Conservation (phyloP, 1,284 basidiomycete species). For the Ganoderma multipileum region DNA sequence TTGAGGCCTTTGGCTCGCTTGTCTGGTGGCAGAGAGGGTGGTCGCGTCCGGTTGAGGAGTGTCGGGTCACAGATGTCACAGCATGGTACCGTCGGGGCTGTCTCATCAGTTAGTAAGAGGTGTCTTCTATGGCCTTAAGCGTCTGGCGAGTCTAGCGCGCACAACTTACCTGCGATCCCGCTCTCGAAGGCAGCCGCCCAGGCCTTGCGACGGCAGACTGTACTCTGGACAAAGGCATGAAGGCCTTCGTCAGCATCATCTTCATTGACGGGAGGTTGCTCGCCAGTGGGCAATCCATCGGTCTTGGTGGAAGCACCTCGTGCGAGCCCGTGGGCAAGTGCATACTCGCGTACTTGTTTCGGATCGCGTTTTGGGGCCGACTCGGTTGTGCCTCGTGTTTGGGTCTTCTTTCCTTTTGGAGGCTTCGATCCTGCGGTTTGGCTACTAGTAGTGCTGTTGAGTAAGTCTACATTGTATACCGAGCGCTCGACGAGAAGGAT, state of each 20-base stretch:
- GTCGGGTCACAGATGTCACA: too few species aligned
- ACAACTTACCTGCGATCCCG: too few species aligned
- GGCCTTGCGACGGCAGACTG: constrained; percentile 22
- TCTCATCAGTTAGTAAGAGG: too few species aligned
- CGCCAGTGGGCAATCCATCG: not conserved
- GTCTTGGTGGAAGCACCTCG: constrained; percentile 9
- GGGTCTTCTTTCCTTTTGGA: not conserved
- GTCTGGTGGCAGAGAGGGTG: too few species aligned
- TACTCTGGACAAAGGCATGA: constrained; percentile 27
- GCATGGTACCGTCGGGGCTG: too few species aligned
- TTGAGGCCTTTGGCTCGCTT: too few species aligned
- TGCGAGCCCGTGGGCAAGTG: constrained; percentile 17
- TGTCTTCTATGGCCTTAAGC: too few species aligned
- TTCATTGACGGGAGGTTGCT: constrained; percentile 3
- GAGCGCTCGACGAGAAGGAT: constrained; percentile 34
- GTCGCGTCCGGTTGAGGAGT: too few species aligned
- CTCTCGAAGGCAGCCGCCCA: constrained; percentile 25
- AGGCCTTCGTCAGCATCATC: constrained; percentile 25
- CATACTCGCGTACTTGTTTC: constrained; percentile 14
- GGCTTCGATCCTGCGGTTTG: not conserved
- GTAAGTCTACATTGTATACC: constrained; percentile 18
- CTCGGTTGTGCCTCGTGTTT: not conserved
- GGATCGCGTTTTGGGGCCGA: not conserved
- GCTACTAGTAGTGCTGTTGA: not conserved
- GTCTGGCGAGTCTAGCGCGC: too few species aligned